A percentile compares a stretch with the other conserved stretches of the same genome.
Conservation (phyloP, 352 stramenopile genomes). For the Phytophthora vignae region DNA sequence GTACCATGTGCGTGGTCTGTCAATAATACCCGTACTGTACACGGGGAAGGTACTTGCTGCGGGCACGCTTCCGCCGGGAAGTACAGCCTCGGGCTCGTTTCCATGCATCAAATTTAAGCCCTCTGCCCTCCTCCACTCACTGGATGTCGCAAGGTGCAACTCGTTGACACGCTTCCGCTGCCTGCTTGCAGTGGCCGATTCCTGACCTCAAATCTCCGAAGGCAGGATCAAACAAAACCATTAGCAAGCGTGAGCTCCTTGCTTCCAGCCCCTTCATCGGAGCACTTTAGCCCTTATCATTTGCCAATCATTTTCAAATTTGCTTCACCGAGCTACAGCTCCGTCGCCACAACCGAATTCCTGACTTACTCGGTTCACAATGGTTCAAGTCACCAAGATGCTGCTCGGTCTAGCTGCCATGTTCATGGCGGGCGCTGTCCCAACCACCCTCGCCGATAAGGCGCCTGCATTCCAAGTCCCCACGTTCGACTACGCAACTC, state of each 20-base stretch:
- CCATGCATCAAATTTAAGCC: conserved; percentile 11
- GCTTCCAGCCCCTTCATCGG: too few relatives aligned
- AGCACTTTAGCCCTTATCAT: background rate
- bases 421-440: conserved; percentile 15
- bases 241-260: too few relatives aligned
- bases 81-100: conserved; percentile 6
- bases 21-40: conserved; percentile 20
- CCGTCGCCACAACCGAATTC: background rate
- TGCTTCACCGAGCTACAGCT: background rate
- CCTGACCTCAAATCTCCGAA: conserved; percentile 8
- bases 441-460: conserved; percentile 28
- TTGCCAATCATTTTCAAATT: conserved; percentile 16
- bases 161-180: background rate
- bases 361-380: background rate
- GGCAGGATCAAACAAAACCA: background rate
- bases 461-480: conserved; percentile 56
- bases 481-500: conserved; percentile 61
- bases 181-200: background rate
- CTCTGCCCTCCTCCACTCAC: conserved; percentile 6
- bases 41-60: too few relatives aligned
- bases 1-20: background rate
- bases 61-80: conserved; percentile 21
- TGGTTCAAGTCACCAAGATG: conserved; percentile 39
- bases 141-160: background rate
- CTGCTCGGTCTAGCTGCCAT: conserved; percentile 27